These are phyloP conservation scores for Clarireedia hainanense DNA, from an alignment of 2,329 filamentous ascomycete species.

Conservation along the genomic window DNA sequence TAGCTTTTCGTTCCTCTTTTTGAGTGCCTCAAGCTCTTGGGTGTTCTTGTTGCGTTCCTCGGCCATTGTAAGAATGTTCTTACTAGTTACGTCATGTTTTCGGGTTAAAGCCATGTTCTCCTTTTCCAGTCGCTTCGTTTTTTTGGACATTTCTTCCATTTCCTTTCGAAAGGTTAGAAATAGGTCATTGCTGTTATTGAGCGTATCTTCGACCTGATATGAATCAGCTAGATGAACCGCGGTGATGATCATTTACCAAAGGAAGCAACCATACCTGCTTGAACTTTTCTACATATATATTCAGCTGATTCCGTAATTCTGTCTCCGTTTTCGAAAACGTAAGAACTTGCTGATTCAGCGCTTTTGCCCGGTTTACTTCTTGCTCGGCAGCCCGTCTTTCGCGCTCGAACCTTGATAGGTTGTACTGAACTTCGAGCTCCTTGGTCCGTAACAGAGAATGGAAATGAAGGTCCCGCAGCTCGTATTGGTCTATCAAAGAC, in stretches of 20 bases:
- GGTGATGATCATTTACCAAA: not conserved
- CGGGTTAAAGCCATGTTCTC: slow-evolving; percentile 87
- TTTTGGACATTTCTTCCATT: slow-evolving; percentile 99
- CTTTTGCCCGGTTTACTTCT: slow-evolving; percentile 71
- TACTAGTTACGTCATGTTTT: slow-evolving; percentile 88
- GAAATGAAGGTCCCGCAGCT: slow-evolving; percentile 90
- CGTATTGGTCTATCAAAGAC: slow-evolving; percentile 93
- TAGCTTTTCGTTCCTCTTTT: slow-evolving; percentile 76
- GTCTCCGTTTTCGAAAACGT: slow-evolving; percentile 95
- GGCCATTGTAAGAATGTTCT: slow-evolving; percentile 95
- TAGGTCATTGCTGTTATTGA: slow-evolving; percentile 96
- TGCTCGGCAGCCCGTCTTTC: slow-evolving; percentile 82
- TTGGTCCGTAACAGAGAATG: slow-evolving; percentile 87
- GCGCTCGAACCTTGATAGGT: slow-evolving; percentile 80
- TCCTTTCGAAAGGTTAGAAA: slow-evolving; percentile 97
- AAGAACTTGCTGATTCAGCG: slow-evolving; percentile 83
- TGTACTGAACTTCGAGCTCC: slow-evolving; percentile 89
- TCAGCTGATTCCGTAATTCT: slow-evolving; percentile 87
- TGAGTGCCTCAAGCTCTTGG: slow-evolving; percentile 68
- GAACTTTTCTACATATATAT: slow-evolving; percentile 98
- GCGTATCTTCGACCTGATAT: slow-evolving; percentile 87
- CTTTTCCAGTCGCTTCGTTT: slow-evolving; percentile 93
- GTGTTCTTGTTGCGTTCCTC: slow-evolving; percentile 77
- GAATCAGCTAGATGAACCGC: slow-evolving; percentile 32
- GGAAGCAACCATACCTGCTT: slow-evolving; percentile 69